Evolutionary conservation across 306 rosid species (phyloP), one percentile per base, ranked within the genome.

Genomic region (Biancaea sappan): DNA sequence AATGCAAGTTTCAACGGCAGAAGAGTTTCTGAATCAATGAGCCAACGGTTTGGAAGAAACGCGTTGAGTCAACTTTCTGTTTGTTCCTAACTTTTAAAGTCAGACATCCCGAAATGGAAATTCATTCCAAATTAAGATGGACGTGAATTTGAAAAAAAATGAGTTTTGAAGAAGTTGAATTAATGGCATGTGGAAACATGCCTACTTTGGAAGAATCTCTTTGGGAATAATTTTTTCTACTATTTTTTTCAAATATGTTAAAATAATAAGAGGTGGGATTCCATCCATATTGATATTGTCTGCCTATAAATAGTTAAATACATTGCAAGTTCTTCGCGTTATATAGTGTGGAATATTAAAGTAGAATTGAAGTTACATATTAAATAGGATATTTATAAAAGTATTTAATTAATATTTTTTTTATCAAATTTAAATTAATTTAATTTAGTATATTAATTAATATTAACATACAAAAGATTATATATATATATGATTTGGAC

Each of bases 251-350:
- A 37, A 50, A 31, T 32, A 10, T 11, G 60, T 32, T 32, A 28
- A 14, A 8, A 1, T 18, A 13, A 22, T 56, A 59, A 22, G 75
- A 22, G 5, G 15, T 52, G 75, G 14, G 34, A 38, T 70, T 19
- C 64, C 75, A 52, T 24, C 48, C 61, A 28, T 5, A 10, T 41
- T 34, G 32, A 52, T 14, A 10, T n/a, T 18, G 15, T 43, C 46
- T 35, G 47, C 34, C 28, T 26, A 71, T 71, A 56, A 71, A n/a
- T n/a, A n/a, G n/a, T n/a, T n/a, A n/a, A n/a, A 56, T 71, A 71
- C 38, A 32, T 5, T 40, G n/a, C 29, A 48, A 16, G 5, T 35
- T 31, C 34, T 31, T 5, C 2, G 5, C 3, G 2, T 2, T 31
- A 5, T 31, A 31, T 5, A 31, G 34, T 5, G 34, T 31, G 5